These are phyloP conservation scores for Penicillium sp. DNA, from an alignment of 2,329 filamentous ascomycete genomes.

Conservation along the genomic window DNA sequence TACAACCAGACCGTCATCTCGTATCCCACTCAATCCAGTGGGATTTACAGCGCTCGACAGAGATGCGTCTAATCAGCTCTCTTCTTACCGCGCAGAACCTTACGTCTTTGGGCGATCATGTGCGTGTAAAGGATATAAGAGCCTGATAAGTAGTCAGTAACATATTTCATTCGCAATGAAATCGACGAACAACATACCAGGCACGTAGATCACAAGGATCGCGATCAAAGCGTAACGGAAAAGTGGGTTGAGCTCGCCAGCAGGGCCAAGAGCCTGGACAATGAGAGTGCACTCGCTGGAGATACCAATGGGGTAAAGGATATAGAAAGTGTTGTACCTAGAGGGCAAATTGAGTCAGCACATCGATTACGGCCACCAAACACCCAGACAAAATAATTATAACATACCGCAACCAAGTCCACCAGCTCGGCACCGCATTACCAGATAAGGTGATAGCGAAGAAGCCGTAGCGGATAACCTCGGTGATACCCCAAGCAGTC, in stretches of 20 bases:
- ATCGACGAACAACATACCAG: conserved; percentile 56
- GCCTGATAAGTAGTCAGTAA: conserved; percentile 45
- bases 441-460: conserved; percentile 67
- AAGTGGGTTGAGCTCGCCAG: conserved; percentile 53
- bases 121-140: conserved; percentile 86
- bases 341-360: neutral
- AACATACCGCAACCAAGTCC: conserved; percentile 62
- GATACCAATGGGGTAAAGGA: conserved; percentile 92
- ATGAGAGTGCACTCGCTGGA: conserved; percentile 81
- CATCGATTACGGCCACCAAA: neutral
- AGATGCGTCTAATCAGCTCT: conserved; percentile 32
- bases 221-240: conserved; percentile 62
- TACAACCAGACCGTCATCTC: neutral
- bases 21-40: neutral
- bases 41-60: neutral
- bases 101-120: conserved; percentile 88
- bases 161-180: neutral
- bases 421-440: conserved; percentile 59
- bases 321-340: conserved; percentile 81
- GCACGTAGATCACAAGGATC: conserved; percentile 73
- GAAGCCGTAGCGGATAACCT: conserved; percentile 90
- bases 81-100: conserved; percentile 68
- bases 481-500: conserved; percentile 82
- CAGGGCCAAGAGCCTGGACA: conserved; percentile 62
- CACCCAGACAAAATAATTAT: neutral